These are phyloP conservation scores for Apiotrichum porosum DNA, from an alignment of 1,284 basidiomycete species.

Conservation along the genomic window DNA sequence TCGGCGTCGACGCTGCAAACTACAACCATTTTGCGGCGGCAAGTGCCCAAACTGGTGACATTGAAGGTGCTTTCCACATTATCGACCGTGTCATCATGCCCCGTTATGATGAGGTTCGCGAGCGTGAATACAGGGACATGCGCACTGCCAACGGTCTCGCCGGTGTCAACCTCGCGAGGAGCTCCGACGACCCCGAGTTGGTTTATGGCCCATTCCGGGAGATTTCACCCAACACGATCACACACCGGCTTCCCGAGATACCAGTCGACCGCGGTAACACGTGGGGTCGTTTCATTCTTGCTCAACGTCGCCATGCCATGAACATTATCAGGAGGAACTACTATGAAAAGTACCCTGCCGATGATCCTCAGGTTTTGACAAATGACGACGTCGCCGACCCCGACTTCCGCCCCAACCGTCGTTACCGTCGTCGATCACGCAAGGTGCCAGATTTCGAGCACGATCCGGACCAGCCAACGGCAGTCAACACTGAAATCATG, in stretches of 20 bases:
- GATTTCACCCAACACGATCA: no score
- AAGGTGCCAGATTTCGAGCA: background rate
- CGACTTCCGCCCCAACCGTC: background rate
- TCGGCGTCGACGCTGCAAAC: slow-evolving; percentile 82
- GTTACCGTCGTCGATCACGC: background rate
- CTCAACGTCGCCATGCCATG: no score
- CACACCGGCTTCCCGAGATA: no score
- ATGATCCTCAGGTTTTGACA: no score
- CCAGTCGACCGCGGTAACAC: no score
- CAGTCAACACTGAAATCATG: slow-evolving; percentile 18
- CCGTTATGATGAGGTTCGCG: slow-evolving; percentile 49
- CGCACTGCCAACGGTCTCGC: no score
- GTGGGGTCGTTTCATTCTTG: no score
- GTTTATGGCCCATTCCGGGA: no score
- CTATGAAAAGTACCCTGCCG: no score
- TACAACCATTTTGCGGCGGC: slow-evolving; percentile 83
- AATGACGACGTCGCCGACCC: slow-evolving; percentile 10
- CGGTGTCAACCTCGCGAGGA: no score
- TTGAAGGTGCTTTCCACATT: slow-evolving; percentile 75
- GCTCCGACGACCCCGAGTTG: slow-evolving; percentile 12
- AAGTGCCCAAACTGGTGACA: slow-evolving; percentile 71
- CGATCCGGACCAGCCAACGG: background rate
- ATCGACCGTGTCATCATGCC: slow-evolving; percentile 73
- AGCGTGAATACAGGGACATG: slow-evolving; percentile 18
- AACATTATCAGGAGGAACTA: no score